Percentiles rank a stretch among this genome's conserved stretches.
These are phyloP conservation scores for Populus tomentosa DNA, from an alignment of 441 rosid species.

Conservation along the genomic window DNA sequence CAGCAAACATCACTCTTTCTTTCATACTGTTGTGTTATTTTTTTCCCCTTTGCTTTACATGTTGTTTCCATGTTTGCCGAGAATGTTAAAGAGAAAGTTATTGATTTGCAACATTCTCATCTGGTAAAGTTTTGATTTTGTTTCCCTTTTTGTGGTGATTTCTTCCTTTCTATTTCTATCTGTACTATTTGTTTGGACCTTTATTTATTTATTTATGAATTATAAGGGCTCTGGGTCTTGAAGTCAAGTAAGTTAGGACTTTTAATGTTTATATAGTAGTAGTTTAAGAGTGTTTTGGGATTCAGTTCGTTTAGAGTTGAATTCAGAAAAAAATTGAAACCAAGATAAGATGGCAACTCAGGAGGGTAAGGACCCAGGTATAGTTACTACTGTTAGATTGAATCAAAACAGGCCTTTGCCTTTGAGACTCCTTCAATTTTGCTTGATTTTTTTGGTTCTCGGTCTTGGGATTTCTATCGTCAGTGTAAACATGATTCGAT, in stretches of 20 bases:
- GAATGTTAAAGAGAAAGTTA: neutral
- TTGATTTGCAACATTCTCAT: constrained; percentile 3
- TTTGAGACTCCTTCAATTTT: constrained; percentile 43
- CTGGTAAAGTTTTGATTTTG: constrained; percentile 9
- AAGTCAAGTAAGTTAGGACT: neutral
- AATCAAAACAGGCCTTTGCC: constrained; percentile 46
- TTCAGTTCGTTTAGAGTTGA: constrained; percentile 12
- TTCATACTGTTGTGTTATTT: neutral
- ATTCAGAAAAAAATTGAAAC: neutral
- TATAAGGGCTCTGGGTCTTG: neutral
- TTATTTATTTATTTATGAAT: neutral
- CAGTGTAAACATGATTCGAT: constrained; percentile 11
- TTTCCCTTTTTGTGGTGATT: neutral
- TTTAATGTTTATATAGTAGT: neutral
- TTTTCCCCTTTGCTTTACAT: neutral
- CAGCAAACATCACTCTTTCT: neutral
- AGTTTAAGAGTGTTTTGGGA: neutral
- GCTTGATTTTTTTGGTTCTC: constrained; percentile 48
- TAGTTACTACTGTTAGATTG: constrained; percentile 27
- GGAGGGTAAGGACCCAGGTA: constrained; percentile 49
- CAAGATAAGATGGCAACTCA: constrained; percentile 37
- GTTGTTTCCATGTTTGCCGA: constrained; percentile 6
- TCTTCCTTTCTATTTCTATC: neutral
- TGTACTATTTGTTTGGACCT: neutral
- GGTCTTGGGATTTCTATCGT: constrained; percentile 58